These are phyloP conservation scores for Blastomyces gilchristii DNA, from an alignment of 2,329 filamentous ascomycete species.

Conservation along the genomic window DNA sequence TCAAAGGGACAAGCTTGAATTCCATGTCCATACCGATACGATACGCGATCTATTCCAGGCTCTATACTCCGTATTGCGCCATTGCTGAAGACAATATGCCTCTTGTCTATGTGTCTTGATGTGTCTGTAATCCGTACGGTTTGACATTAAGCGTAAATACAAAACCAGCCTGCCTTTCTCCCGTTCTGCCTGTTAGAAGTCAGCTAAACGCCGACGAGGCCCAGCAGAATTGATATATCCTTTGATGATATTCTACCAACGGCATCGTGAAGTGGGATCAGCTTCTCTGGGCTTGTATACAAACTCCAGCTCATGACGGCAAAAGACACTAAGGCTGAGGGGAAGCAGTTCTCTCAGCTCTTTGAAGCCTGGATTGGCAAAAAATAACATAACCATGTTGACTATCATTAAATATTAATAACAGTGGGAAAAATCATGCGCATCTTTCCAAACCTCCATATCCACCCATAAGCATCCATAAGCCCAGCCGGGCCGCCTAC, in stretches of 20 bases:
- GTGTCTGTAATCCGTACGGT: too few relatives aligned
- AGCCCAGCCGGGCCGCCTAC: neutral
- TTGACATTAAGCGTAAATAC: neutral
- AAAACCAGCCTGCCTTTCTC: neutral
- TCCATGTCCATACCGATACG: too few relatives aligned
- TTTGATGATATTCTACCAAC: neutral
- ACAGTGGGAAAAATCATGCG: neutral
- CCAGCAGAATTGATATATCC: neutral
- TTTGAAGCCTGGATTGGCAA: neutral
- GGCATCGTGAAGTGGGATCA: neutral
- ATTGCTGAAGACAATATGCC: neutral
- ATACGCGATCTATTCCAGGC: too few relatives aligned
- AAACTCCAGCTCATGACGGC: too few relatives aligned
- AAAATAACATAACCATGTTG: too few relatives aligned
- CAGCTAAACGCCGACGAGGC: too few relatives aligned
- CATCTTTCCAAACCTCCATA: neutral
- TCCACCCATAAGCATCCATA: neutral
- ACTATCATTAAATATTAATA: too few relatives aligned
- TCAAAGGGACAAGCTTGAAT: too few relatives aligned
- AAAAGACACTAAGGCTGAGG: neutral
- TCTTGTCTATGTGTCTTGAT: neutral
- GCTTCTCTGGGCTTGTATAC: neutral
- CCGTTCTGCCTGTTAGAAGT: too few relatives aligned
- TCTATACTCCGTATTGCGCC: too few relatives aligned
- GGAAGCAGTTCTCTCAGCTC: neutral